A percentile compares a stretch with the other conserved stretches of the same genome.
phyloP scores from a whole-genome alignment of 495 filamentous ascomycete species.

The Penicillium coffeae region DNA sequence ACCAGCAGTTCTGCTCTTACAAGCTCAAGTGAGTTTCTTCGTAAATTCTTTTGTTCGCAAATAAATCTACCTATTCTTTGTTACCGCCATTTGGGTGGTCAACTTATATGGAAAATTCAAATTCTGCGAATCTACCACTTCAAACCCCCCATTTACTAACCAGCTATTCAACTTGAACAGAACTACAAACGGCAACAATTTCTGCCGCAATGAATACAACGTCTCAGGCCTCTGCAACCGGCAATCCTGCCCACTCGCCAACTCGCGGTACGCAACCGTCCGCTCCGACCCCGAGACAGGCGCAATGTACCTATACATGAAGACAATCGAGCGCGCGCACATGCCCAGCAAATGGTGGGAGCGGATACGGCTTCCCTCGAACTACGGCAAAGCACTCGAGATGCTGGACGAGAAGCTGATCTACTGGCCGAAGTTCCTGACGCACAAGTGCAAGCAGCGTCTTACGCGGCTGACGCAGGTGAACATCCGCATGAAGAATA shows the following conservation, averaged over 20 bases:
- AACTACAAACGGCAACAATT: constrained; percentile 87
- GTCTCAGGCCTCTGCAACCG: constrained; percentile 93
- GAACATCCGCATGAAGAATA: constrained; percentile 72
- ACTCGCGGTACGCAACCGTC: constrained; percentile 92
- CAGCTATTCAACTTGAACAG: constrained; percentile 35
- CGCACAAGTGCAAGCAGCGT: constrained; percentile 97
- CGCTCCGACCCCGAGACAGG: constrained; percentile 77
- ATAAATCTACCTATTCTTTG: too few species aligned
- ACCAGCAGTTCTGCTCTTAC: constrained; percentile 94
- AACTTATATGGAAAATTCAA: not conserved
- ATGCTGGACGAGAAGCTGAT: constrained; percentile 86
- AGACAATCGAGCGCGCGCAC: constrained; percentile 87
- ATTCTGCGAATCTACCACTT: not conserved
- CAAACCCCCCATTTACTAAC: constrained; percentile 2
- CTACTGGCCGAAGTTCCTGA: constrained; percentile 94
- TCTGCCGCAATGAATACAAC: constrained; percentile 95
- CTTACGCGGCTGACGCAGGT: constrained; percentile 93
- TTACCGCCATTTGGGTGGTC: too few species aligned
- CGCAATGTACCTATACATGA: constrained; percentile 93
- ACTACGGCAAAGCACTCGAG: constrained; percentile 82
- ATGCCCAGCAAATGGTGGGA: constrained; percentile 94
- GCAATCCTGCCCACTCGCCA: constrained; percentile 92
- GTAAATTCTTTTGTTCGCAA: not conserved
- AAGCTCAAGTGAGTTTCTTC: constrained; percentile 74
- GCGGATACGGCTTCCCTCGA: constrained; percentile 80